phyloP scores from a whole-genome alignment of 331 rosid genomes.

The Pyrus hybrid region DNA sequence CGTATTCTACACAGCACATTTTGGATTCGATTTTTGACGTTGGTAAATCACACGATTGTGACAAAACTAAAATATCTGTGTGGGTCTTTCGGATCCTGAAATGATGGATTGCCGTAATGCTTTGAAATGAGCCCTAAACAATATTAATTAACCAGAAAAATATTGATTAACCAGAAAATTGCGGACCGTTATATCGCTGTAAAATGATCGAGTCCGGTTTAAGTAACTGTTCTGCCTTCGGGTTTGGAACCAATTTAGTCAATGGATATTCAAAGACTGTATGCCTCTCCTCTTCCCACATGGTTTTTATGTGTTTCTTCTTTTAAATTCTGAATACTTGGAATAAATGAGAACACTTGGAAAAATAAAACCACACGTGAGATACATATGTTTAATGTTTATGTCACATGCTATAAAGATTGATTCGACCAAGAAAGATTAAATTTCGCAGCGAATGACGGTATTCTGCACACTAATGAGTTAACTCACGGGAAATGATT shows the following conservation, averaged over 20 bases:
- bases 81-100: too few species aligned
- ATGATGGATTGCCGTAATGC: too few species aligned
- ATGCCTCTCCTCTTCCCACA: not conserved
- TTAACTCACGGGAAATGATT: too few species aligned
- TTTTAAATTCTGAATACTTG: not conserved
- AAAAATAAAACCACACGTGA: not conserved
- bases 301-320: too few species aligned
- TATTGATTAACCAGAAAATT: not conserved
- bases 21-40: accelerated
- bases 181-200: not conserved
- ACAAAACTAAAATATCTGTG: too few species aligned
- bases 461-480: too few species aligned
- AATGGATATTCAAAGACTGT: not conserved
- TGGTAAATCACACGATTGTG: too few species aligned
- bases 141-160: not conserved
- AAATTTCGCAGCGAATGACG: too few species aligned
- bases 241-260: not conserved
- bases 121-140: not conserved
- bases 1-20: accelerated
- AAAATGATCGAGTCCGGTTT: not conserved
- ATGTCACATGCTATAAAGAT: not conserved
- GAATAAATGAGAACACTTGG: too few species aligned
- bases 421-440: too few species aligned
- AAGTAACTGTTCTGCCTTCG: not conserved
- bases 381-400: not conserved